These are phyloP conservation scores for Capsicum pubescens DNA, from an alignment of 257 asterid species.

Conservation along the genomic window DNA sequence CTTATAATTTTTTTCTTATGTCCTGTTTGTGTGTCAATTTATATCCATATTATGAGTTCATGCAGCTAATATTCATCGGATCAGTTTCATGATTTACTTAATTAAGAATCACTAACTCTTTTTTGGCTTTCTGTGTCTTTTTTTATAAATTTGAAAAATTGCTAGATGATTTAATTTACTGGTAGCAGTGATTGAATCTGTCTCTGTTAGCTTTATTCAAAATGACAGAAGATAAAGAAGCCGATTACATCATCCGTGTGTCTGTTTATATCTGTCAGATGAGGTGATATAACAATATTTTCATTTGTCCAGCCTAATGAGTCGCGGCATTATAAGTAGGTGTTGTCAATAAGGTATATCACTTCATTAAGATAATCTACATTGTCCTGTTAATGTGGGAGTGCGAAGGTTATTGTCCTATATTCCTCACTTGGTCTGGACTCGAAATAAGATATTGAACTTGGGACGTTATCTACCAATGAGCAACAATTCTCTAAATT, in stretches of 20 bases:
- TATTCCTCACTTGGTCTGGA: background rate
- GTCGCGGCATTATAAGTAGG: background rate
- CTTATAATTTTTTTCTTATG: background rate
- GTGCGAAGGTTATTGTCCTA: background rate
- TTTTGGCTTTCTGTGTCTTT: background rate
- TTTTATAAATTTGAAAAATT: background rate
- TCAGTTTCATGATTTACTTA: background rate
- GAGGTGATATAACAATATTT: background rate
- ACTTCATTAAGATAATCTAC: constrained; percentile 5
- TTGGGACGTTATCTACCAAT: constrained; percentile 3
- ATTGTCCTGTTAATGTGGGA: background rate
- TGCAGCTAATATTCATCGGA: background rate
- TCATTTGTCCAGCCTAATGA: constrained; percentile 21
- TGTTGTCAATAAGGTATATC: background rate
- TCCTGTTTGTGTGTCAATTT: constrained; percentile 4
- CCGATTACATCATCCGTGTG: background rate
- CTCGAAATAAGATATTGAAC: background rate
- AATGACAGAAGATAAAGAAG: background rate
- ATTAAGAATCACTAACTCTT: background rate
- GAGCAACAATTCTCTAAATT: constrained; percentile 10
- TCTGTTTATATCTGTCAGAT: background rate
- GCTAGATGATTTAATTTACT: background rate
- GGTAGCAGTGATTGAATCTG: background rate
- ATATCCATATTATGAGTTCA: background rate
- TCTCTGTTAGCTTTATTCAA: background rate